Conservation (phyloP, 495 filamentous ascomycete genomes). For the Tuber borchii region DNA sequence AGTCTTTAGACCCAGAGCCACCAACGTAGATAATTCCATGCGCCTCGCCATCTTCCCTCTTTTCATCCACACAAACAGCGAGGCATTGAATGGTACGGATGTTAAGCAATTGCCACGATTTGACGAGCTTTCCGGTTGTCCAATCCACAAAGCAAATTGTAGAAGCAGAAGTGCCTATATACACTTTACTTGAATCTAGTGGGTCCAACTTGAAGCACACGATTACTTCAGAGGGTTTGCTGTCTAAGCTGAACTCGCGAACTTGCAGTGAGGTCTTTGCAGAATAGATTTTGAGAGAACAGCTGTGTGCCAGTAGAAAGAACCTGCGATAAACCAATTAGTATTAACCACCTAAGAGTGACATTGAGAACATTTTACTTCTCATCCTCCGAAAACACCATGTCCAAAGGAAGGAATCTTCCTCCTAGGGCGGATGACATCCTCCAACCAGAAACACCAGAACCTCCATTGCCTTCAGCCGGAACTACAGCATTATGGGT, state of each 20-base stretch:
- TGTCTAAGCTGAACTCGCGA: conserved; percentile 52
- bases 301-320: conserved; percentile 59
- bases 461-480: neutral
- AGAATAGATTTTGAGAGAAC: conserved; percentile 71
- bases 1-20: conserved; percentile 6
- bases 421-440: conserved; percentile 55
- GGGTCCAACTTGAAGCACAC: conserved; percentile 57
- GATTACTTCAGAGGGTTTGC: conserved; percentile 41
- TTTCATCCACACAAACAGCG: conserved; percentile 36
- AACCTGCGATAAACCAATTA: conserved; percentile 50
- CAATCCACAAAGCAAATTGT: conserved; percentile 69
- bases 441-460: conserved; percentile 21
- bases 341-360: conserved; percentile 9
- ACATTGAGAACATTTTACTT: conserved; percentile 51
- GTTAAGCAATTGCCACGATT: conserved; percentile 47
- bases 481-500: conserved; percentile 1
- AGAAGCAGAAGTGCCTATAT: conserved; percentile 62
- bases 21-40: conserved; percentile 26
- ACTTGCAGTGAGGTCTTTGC: conserved; percentile 70
- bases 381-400: conserved; percentile 72
- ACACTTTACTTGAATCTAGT: conserved; percentile 54
- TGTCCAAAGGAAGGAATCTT: conserved; percentile 64
- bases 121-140: conserved; percentile 53
- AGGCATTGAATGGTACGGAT: conserved; percentile 39
- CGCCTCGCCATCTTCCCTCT: conserved; percentile 12